Conservation (phyloP, 495 filamentous ascomycete genomes). For the Penicillium pancosmium region DNA sequence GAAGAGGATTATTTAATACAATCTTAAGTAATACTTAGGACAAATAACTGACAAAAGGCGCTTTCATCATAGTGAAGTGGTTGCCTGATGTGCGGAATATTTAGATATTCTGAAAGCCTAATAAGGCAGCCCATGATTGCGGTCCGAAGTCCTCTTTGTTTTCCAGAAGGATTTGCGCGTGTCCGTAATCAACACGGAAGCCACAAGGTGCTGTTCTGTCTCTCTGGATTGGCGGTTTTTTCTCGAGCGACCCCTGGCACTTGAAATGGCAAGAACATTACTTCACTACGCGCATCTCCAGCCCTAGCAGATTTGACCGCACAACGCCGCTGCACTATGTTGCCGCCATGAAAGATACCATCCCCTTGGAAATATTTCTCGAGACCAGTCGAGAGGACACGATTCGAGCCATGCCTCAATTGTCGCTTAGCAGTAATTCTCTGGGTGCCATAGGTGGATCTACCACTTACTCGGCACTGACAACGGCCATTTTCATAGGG, state of each 20-base stretch:
- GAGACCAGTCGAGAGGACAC: not conserved
- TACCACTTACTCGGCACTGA: not conserved
- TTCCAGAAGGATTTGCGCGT: not conserved
- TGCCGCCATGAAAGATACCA: not conserved
- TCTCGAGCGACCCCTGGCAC: not conserved
- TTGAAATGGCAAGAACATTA: not conserved
- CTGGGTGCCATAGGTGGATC: not conserved
- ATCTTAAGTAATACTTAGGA: not conserved
- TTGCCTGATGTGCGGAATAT: not conserved
- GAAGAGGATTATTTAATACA: not conserved
- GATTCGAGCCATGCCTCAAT: not conserved
- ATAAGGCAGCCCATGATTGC: conserved; percentile 1
- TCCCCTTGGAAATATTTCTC: not conserved
- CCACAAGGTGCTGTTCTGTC: not conserved
- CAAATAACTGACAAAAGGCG: conserved; percentile 2
- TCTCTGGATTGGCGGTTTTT: not conserved
- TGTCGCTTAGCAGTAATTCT: not conserved
- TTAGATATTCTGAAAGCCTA: not conserved
- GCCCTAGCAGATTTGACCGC: not conserved
- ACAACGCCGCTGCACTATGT: not conserved
- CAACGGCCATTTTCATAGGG: not conserved
- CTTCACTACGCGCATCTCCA: not conserved
- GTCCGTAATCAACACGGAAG: not conserved
- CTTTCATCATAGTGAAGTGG: conserved; percentile 7
- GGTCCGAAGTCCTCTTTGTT: conserved; percentile 3